Conservation (phyloP, 2,329 filamentous ascomycete genomes). For the Cladophialophora psammophila region DNA sequence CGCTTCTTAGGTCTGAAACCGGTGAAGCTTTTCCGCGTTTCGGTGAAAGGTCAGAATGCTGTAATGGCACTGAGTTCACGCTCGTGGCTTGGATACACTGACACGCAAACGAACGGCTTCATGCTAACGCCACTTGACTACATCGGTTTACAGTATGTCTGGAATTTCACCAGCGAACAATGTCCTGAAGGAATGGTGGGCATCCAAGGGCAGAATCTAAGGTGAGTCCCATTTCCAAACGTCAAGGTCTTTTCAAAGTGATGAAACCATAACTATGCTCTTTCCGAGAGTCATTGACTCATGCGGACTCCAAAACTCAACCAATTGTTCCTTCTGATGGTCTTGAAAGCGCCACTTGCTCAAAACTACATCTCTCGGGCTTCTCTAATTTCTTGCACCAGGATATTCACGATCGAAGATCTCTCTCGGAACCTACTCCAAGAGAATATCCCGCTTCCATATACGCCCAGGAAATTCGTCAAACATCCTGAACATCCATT, state of each 20-base stretch:
- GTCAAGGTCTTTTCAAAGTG: slow-evolving; percentile 51
- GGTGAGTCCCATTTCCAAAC: slow-evolving; percentile 61
- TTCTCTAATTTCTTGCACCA: slow-evolving; percentile 42
- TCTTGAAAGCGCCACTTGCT: slow-evolving; percentile 4
- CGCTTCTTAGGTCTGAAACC: slow-evolving; percentile 92
- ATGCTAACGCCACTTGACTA: slow-evolving; percentile 93
- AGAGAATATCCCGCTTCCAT: slow-evolving; percentile 82
- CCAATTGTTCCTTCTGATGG: slow-evolving; percentile 98
- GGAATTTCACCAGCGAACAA: slow-evolving; percentile 96
- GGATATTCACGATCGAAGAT: slow-evolving; percentile 91
- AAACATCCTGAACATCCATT: slow-evolving; percentile 86
- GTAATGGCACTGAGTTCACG: slow-evolving; percentile 90
- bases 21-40: slow-evolving; percentile 90
- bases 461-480: slow-evolving; percentile 87
- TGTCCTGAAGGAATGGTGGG: slow-evolving; percentile 94
- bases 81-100: slow-evolving; percentile 95
- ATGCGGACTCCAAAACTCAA: slow-evolving; percentile 58
- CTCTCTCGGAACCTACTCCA: slow-evolving; percentile 85
- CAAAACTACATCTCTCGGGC: background rate
- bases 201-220: slow-evolving; percentile 84
- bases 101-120: slow-evolving; percentile 84
- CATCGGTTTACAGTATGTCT: slow-evolving; percentile 86
- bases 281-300: slow-evolving; percentile 46
- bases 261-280: slow-evolving; percentile 67
- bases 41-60: slow-evolving; percentile 81